Evolutionary conservation across 139 green algal species (phyloP).

Genomic region (Coelastrella sp.): DNA sequence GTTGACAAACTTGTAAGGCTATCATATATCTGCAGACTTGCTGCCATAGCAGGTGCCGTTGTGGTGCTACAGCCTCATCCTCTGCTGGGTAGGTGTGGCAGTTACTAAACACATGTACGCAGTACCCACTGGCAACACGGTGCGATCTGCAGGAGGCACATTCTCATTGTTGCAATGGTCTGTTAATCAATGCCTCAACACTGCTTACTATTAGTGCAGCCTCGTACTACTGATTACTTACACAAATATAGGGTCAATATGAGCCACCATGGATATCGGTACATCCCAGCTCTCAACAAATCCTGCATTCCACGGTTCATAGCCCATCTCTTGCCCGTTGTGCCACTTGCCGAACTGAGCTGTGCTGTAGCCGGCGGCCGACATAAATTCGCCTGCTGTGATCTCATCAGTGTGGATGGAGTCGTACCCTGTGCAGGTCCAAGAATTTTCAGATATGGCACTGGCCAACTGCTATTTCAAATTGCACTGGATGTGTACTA

Average conservation of each 20-base stretch:
- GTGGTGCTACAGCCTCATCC: no score
- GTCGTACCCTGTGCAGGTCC: background rate
- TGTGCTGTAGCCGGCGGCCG: slow-evolving; percentile 6
- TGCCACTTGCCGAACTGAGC: slow-evolving; percentile 33
- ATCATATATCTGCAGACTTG: background rate
- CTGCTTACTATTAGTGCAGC: background rate
- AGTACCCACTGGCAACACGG: no score
- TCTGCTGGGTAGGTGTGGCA: no score
- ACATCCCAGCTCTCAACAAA: slow-evolving; percentile 26
- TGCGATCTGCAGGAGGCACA: no score
- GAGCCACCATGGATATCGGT: background rate
- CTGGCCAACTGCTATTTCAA: no score
- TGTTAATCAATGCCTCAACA: no score
- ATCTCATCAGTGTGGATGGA: slow-evolving; percentile 30
- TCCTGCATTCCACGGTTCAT: slow-evolving; percentile 30
- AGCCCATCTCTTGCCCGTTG: background rate
- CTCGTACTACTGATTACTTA: background rate
- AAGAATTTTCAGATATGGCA: background rate
- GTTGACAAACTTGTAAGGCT: background rate
- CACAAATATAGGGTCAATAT: background rate
- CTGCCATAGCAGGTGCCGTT: no score
- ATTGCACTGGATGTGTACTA: no score
- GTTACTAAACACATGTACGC: no score
- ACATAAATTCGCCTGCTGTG: slow-evolving; percentile 1
- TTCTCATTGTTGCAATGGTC: no score